Base-by-base conservation (phyloP, 805 yeast genomes). In the Yarrowia porcina region DNA sequence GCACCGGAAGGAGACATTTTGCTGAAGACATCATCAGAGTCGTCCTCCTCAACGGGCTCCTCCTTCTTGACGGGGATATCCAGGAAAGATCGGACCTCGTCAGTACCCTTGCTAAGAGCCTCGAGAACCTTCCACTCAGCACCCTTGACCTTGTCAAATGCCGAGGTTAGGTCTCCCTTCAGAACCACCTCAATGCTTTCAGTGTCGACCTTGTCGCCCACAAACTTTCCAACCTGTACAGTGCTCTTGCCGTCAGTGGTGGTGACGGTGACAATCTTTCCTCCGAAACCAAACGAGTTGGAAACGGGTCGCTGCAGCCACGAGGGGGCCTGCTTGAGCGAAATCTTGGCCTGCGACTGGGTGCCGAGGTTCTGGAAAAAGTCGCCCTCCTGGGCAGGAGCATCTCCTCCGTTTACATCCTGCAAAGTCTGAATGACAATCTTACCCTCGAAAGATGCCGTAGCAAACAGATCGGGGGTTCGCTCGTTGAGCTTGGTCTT, bases 201-300 rank as follows among this genome's bases (percentile, higher is more conserved):
- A 20, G 54, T 44, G 44, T 59, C 56, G 35, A 77, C 5, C 79
- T 68, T 36, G 57, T 77, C 79, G 11, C 69, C 63, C 79, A 72
- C 68, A 25, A 80, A 73, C 67, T 81, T 82, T 23, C 77, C 70
- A 63, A 84, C 75, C 23, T 73, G 72, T 18, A 84, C 30, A n/a
- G 67, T 73, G 7, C 74, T 64, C 27, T 84, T 77, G 60, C 74
- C 75, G 10, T 79, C 76, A 60, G 75, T 78, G 10, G 77, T 75
- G 36, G 73, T 69, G 30, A 87, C 84, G 12, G 79, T 73, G 4
- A 88, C 92, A 41, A 94, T 73, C 75, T 90, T 90, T 61, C 97
- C 96, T 65, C 99, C 99, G 76, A 91, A 93, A 0, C 96, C 98
- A 80, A 96, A 94, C 2, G 84, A 77, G 13, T 87, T 97, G 54